Percentiles rank a stretch among this genome's conserved stretches.
Evolutionary conservation across 305 asterid species (phyloP).

Genomic region (Fraxinus velutina): DNA sequence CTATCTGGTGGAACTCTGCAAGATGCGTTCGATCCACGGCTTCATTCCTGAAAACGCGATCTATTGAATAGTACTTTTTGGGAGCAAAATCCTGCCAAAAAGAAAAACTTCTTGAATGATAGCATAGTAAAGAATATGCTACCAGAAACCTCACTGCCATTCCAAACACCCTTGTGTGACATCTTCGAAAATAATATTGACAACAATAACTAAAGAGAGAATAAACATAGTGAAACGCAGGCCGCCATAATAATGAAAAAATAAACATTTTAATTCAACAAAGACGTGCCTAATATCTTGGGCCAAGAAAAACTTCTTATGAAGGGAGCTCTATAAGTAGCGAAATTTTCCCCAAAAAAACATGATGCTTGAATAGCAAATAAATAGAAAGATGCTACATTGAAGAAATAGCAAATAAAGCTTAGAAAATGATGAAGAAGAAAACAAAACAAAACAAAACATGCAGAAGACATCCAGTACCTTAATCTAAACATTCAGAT

Average conservation of each 20-base stretch:
- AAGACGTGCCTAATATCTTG: not conserved
- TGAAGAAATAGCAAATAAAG: not conserved
- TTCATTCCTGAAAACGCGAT: conserved; percentile 96
- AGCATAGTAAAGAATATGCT: not conserved
- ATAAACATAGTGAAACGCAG: not conserved
- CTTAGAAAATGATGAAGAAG: not conserved
- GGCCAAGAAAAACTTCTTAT: not conserved
- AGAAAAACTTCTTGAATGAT: conserved; percentile 8
- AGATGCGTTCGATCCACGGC: conserved; percentile 97
- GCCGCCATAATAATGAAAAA: not conserved
- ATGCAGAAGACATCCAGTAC: not conserved
- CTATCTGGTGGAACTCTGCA: conserved; percentile 98
- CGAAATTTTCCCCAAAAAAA: not conserved
- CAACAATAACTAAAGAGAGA: not conserved
- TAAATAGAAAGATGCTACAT: not conserved
- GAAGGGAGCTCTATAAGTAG: not conserved
- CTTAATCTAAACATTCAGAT: not conserved
- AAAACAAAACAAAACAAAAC: not conserved
- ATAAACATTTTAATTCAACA: not conserved
- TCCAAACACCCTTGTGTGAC: not conserved
- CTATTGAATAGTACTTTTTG: conserved; percentile 80
- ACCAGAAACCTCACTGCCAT: not conserved
- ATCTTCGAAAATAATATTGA: not conserved
- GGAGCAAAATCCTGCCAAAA: conserved; percentile 68
- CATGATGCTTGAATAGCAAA: not conserved